Percentiles rank a stretch among this genome's conserved stretches.
phyloP scores from a whole-genome alignment of 495 filamentous ascomycete genomes.

The Cetradonia linearis region DNA sequence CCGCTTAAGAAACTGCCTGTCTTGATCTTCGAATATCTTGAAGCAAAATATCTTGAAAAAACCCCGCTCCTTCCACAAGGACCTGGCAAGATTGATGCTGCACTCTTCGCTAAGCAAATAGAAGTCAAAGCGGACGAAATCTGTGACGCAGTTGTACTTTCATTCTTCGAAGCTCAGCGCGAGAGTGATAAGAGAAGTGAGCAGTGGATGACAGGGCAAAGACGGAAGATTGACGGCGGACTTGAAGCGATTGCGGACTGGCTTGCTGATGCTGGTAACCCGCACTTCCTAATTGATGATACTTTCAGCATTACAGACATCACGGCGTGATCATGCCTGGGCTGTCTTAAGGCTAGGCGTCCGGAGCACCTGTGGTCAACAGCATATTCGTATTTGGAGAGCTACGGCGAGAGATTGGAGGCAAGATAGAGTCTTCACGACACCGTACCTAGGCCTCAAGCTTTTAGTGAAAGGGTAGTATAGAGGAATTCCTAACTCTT shows the following conservation, averaged over 20 bases:
- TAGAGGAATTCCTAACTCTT: background rate
- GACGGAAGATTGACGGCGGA: constrained; percentile 6
- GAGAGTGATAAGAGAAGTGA: constrained; percentile 8
- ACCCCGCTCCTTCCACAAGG: constrained; percentile 2
- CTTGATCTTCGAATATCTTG: constrained; percentile 11
- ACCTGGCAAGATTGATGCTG: constrained; percentile 1
- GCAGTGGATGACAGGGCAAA: constrained; percentile 10
- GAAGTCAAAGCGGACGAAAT: constrained; percentile 10
- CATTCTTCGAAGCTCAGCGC: constrained; percentile 3
- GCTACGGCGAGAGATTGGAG: constrained; percentile 5
- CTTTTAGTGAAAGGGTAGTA: background rate
- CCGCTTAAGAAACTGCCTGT: constrained; percentile 10
- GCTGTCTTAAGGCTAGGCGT: constrained; percentile 11
- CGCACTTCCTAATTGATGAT: background rate
- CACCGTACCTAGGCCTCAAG: constrained; percentile 2
- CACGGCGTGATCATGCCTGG: constrained; percentile 3
- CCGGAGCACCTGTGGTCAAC: constrained; percentile 7
- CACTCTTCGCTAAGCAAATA: constrained; percentile 13
- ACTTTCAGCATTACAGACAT: constrained; percentile 8
- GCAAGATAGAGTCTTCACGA: constrained; percentile 1
- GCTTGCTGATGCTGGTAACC: background rate
- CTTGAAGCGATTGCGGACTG: constrained; percentile 9
- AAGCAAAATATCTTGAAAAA: constrained; percentile 1
- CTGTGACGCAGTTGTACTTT: constrained; percentile 13
- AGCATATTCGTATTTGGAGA: constrained; percentile 2